Evolutionary conservation across 495 filamentous ascomycete genomes (phyloP).

Genomic region (Penicillium pancosmium): DNA sequence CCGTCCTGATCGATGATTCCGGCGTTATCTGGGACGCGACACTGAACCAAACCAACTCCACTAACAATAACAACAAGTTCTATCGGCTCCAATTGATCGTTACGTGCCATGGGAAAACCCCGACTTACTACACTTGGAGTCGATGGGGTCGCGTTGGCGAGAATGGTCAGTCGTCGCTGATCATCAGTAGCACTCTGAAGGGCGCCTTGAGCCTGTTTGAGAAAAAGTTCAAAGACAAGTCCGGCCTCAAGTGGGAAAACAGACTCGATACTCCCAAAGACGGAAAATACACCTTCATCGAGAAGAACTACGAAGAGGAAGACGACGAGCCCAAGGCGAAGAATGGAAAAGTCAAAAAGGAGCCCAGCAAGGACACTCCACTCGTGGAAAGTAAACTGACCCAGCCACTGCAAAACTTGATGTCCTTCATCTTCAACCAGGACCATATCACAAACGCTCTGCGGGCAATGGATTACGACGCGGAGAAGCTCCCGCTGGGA

Average conservation of each 20-base stretch:
- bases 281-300: conserved; percentile 77
- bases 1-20: conserved; percentile 64
- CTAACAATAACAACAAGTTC: conserved; percentile 73
- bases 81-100: conserved; percentile 61
- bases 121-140: conserved; percentile 60
- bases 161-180: conserved; percentile 56
- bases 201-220: conserved; percentile 59
- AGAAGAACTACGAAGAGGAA: conserved; percentile 67
- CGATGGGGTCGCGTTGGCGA: conserved; percentile 84
- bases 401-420: conserved; percentile 62
- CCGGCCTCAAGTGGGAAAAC: conserved; percentile 67
- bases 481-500: conserved; percentile 76
- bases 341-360: conserved; percentile 29
- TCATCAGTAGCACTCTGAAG: conserved; percentile 43
- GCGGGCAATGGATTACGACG: conserved; percentile 72
- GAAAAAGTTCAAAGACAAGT: conserved; percentile 79
- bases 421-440: conserved; percentile 82
- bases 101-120: conserved; percentile 12
- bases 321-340: conserved; percentile 59
- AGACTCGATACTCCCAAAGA: conserved; percentile 60
- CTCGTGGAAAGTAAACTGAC: conserved; percentile 56
- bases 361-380: conserved; percentile 27
- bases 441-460: conserved; percentile 66
- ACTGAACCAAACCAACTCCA: conserved; percentile 52
- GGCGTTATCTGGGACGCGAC: conserved; percentile 65